A percentile compares a stretch with the other conserved stretches of the same genome.
Evolutionary conservation across 306 rosid genomes (phyloP).

Genomic region (Biancaea sappan): DNA sequence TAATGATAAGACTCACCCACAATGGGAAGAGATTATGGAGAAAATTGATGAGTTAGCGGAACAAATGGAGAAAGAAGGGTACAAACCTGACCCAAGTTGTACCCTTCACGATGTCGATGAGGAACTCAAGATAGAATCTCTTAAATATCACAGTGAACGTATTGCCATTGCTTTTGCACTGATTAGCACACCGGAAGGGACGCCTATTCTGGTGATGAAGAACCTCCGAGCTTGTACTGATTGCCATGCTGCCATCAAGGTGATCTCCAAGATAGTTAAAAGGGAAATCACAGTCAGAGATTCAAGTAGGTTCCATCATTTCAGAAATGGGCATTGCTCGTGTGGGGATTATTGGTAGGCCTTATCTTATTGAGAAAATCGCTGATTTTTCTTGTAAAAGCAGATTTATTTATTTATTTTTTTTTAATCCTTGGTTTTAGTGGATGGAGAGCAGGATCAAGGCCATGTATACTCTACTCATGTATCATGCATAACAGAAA

Average conservation of each 20-base stretch:
- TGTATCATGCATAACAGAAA: no score
- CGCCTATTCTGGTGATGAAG: conserved; percentile 82
- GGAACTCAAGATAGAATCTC: conserved; percentile 67
- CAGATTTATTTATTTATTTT: not conserved
- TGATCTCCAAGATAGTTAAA: conserved; percentile 57
- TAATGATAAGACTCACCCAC: conserved; percentile 66
- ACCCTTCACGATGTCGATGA: conserved; percentile 77
- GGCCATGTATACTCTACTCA: no score
- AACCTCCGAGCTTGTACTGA: conserved; percentile 81
- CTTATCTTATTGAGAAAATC: not conserved
- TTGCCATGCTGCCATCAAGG: conserved; percentile 76
- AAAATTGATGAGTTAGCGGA: conserved; percentile 62
- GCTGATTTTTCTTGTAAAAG: not conserved
- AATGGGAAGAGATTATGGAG: conserved; percentile 50
- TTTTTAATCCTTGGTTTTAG: no score
- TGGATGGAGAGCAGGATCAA: no score
- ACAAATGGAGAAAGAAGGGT: conserved; percentile 75
- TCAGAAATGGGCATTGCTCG: conserved; percentile 71
- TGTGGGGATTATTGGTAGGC: conserved; percentile 57
- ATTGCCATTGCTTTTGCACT: conserved; percentile 90
- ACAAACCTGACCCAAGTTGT: conserved; percentile 76
- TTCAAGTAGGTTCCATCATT: conserved; percentile 83
- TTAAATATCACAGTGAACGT: conserved; percentile 84
- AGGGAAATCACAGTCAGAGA: conserved; percentile 76
- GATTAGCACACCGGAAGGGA: conserved; percentile 68